Percentiles rank a stretch among this genome's conserved stretches.
These are phyloP conservation scores for Fusarium keratoplasticum DNA, from an alignment of 2,329 filamentous ascomycete species.

Conservation along the genomic window DNA sequence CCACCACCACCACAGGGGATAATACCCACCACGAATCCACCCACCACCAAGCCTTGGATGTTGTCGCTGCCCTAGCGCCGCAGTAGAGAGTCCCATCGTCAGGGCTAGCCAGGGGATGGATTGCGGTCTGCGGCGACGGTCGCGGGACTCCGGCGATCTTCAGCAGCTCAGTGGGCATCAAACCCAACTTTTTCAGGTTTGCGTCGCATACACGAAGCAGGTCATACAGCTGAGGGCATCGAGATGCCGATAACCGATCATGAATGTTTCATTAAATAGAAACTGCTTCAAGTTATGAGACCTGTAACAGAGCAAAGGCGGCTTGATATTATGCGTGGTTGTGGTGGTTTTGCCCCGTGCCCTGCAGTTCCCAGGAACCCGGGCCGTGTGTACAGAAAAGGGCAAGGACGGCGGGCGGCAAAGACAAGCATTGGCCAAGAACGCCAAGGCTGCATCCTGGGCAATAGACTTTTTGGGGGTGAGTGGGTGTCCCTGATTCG, in stretches of 20 bases:
- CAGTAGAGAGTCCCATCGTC: not conserved
- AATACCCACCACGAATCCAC: not conserved
- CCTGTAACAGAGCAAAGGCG: not conserved
- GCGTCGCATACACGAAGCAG: not conserved
- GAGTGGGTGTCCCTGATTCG: not conserved
- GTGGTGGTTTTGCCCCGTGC: not conserved
- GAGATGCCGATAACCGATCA: conserved; percentile 1
- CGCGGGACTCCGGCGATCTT: not conserved
- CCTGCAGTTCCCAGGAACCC: not conserved
- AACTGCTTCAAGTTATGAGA: not conserved
- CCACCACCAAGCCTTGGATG: not conserved
- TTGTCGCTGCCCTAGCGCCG: not conserved
- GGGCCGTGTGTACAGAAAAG: not conserved
- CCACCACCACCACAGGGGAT: not conserved
- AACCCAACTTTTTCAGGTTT: not conserved
- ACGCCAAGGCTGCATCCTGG: not conserved
- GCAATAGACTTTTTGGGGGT: not conserved
- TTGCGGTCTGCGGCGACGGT: not conserved
- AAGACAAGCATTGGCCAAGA: conserved; percentile 16
- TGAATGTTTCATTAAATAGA: not conserved
- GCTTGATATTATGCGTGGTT: not conserved
- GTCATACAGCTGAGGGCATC: not conserved
- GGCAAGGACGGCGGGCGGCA: not conserved
- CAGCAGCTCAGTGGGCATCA: not conserved
- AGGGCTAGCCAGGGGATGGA: not conserved